Base-by-base conservation (phyloP, 371 early-diverging fungal genomes). In the Lichtheimia hyalospora region DNA sequence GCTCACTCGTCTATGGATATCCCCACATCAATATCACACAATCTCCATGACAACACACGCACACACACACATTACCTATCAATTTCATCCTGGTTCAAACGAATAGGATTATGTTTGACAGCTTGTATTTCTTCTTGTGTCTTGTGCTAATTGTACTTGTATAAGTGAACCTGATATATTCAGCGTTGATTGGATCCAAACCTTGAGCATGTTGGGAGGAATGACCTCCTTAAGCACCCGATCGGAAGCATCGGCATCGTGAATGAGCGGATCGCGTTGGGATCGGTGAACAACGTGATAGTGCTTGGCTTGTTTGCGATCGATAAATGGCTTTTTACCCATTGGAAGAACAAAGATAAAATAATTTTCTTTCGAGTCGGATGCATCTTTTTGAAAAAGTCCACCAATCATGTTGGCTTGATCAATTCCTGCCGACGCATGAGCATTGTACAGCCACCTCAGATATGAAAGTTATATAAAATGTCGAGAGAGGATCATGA, bases 261-360 rank as follows among this genome's bases (percentile, higher is more conserved):
- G 89, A 52, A 93, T 86, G 52, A 89, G 82, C 28, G 96, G 95
- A 81, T 97, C 98, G 62, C 92, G 83, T 74, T 95, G 96, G n/a
- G 96, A 96, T 68, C 98, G 85, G 74, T 96, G 95, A 15, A 96
- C 93, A 34, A 97, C 83, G 69, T 92, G 90, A 79, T 84, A 97
- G 67, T 91, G 90, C 54, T 89, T 87, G 49, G 96, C 89, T 39
- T 74, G 74, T 67, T 88, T 88, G 63, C 87, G 84, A 85, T 96
- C 93, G 66, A 96, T 94, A 71, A 97, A 97, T 34, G 79, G 76
- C 57, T 92, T 92, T 72, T 84, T 88, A 60, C 79, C 86, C 92
- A 91, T 92, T 39, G 42, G 18, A 8, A 8, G 8, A 34, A n/a
- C 10, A 34, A 10, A 34, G 34, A 34, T 34, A 34, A 10, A 34